Evolutionary conservation across 768 basidiomycete genomes (phyloP), one percentile per base, ranked within the genome.

Genomic region (Podaxis sp.): DNA sequence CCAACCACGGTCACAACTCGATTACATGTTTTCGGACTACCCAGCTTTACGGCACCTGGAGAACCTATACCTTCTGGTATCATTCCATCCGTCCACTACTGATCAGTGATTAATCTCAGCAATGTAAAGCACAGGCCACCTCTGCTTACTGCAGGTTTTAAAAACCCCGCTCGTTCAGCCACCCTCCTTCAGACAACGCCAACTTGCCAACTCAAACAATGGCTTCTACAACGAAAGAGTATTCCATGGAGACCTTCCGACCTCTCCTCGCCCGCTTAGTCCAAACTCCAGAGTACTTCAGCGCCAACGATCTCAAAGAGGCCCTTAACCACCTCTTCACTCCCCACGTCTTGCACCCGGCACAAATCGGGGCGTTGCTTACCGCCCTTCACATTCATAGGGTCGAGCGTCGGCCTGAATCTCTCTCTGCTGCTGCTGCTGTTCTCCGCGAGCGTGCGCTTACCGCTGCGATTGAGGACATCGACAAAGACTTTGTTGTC

Each of bases 341-440:
- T 0, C 88, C 89, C 1, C 80, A 86, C 58, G 77, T 80, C 49
- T 79, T 88, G 0, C 82, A 81, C 8, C 87, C 90, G 0, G 79
- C 85, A 0, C 94, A 99, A 71, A 86, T 95, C 59, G 95, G 95
- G 20, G 88, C 95, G 1, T 96, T 98, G 74, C 80, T 99, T 52
- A 88, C 93, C 0, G 93, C 94, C 3, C 76, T 95, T 41, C 92
- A 95, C 62, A 78, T 95, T 58, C 86, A 90, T 53, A 87, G 87
- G 40, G 77, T 95, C 36, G 96, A 97, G 65, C 75, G 85, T 20
- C 79, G 87, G 33, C 85, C 94, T 20, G 88, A 90, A 28, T 85
- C 87, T 30, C 84, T 99, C 41, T 87, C 88, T 1, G 89, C 88
- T 0, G 92, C 93, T 2, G 95, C 95, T 0, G 72, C 84, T 2